Conservation (phyloP, 2,329 filamentous ascomycete species). For the Aschersonia sp. region DNA sequence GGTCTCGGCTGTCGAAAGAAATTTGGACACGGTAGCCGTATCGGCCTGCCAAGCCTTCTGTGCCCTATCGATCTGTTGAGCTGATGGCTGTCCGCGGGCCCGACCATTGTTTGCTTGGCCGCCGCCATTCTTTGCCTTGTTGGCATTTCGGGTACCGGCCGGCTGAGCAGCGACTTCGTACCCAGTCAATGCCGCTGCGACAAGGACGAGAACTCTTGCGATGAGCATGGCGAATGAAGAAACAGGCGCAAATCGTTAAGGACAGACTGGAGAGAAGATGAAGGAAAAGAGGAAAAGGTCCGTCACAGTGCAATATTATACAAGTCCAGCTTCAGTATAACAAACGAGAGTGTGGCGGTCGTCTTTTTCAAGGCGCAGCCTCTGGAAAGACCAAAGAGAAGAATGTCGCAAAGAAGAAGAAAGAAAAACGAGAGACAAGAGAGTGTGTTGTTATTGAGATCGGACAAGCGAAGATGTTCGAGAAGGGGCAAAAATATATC, state of each 20-base stretch:
- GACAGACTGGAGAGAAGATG: background rate
- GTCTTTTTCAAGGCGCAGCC: background rate
- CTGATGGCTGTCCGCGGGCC: background rate
- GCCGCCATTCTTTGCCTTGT: background rate
- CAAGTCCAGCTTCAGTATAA: background rate
- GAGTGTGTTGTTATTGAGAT: background rate
- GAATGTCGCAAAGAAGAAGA: background rate
- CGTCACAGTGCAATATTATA: background rate
- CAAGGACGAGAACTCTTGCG: background rate
- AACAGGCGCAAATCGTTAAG: background rate
- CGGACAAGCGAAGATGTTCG: too few species aligned
- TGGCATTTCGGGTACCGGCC: background rate
- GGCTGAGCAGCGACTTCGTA: background rate
- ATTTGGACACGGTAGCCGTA: constrained; percentile 5
- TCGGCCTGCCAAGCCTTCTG: constrained; percentile 4
- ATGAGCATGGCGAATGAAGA: background rate
- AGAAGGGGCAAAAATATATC: background rate
- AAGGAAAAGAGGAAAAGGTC: background rate
- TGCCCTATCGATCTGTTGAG: constrained; percentile 2
- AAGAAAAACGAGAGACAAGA: background rate
- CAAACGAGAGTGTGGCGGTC: background rate
- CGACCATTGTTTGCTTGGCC: background rate
- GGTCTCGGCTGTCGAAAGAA: constrained; percentile 5
- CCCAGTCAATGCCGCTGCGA: background rate
- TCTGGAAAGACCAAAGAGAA: background rate